Conservation (phyloP, 176 grass and related monocot species). For the Saccharum spontaneum region DNA sequence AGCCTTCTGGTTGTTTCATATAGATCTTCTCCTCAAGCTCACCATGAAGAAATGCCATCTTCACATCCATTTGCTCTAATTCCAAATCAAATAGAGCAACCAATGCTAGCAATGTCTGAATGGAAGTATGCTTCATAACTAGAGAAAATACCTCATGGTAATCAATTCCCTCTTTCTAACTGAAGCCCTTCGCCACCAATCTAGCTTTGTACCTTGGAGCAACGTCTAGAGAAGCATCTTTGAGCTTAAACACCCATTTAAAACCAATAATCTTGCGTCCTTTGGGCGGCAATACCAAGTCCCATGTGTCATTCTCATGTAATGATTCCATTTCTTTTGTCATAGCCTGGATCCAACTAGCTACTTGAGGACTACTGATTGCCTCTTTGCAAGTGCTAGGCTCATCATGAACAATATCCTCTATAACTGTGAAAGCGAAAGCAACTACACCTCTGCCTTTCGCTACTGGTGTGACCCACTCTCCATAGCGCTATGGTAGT, state of each 20-base stretch:
- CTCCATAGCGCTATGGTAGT: background rate
- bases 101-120: background rate
- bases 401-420: background rate
- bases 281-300: background rate
- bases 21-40: no score
- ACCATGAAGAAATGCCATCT: no score
- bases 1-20: no score
- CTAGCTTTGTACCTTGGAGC: conserved; percentile 4
- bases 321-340: conserved; percentile 16
- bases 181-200: background rate
- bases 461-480: background rate
- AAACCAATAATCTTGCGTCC: conserved; percentile 25
- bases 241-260: conserved; percentile 26
- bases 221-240: background rate
- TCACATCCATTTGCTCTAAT: no score
- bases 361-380: background rate
- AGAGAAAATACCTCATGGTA: background rate
- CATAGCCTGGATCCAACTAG: background rate
- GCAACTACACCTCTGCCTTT: background rate
- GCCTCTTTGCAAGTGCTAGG: background rate
- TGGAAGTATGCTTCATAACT: background rate
- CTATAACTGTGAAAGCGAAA: background rate
- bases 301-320: conserved; percentile 22
- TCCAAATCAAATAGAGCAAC: no score
- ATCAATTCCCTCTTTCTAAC: background rate